Evolutionary conservation across 106 monocot species (phyloP).

Genomic region (Dendrobium chrysotoxum): DNA sequence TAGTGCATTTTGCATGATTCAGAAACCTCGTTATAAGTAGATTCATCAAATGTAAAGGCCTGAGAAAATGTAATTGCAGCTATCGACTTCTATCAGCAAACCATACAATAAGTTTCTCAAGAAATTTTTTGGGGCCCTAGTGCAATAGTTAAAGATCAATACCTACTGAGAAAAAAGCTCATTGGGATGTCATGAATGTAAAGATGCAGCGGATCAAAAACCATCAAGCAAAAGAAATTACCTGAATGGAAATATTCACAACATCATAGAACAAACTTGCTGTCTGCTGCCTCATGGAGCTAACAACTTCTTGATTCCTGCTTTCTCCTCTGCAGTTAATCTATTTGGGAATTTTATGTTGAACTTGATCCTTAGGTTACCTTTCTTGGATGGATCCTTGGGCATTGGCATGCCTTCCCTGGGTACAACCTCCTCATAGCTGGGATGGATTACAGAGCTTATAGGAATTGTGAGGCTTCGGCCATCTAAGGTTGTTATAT

Average conservation of each 20-base stretch:
- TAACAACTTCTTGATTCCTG: constrained; percentile 14
- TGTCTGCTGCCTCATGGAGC: constrained; percentile 7
- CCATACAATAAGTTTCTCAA: too few relatives aligned
- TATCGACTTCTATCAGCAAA: too few relatives aligned
- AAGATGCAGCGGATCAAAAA: too few relatives aligned
- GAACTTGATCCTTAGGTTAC: constrained; percentile 20
- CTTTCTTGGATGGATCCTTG: constrained; percentile 16
- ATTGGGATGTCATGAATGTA: not conserved
- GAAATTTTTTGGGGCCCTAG: too few relatives aligned
- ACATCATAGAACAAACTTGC: not conserved
- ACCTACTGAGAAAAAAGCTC: too few relatives aligned
- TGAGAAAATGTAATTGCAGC: too few relatives aligned
- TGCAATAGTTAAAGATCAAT: too few relatives aligned
- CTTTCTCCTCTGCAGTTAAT: constrained; percentile 15
- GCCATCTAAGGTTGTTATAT: constrained; percentile 16
- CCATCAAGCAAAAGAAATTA: not conserved
- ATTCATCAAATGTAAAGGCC: too few relatives aligned
- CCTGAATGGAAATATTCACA: constrained; percentile 5
- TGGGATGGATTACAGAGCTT: constrained; percentile 16
- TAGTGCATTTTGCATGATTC: too few relatives aligned
- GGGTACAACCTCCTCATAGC: constrained; percentile 18
- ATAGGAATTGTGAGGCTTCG: constrained; percentile 21
- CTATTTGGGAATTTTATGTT: constrained; percentile 17
- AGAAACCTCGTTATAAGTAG: too few relatives aligned
- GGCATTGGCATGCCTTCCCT: constrained; percentile 23